A percentile compares a stretch with the other conserved stretches of the same genome.
These are phyloP conservation scores for Oryza officinalis DNA, from an alignment of 176 grass and related monocot genomes.

Conservation along the genomic window DNA sequence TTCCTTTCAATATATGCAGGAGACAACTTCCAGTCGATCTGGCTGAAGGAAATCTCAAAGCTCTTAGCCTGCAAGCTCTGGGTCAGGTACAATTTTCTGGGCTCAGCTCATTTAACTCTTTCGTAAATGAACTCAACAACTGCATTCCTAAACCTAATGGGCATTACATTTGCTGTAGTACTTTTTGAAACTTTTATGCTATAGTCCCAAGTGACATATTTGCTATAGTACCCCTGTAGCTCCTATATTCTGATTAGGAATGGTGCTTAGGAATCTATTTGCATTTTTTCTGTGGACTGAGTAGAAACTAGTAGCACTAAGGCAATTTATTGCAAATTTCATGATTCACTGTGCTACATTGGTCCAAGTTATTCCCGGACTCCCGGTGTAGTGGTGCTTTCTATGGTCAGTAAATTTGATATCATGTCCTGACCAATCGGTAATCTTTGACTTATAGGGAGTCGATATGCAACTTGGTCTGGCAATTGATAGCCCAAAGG, in stretches of 20 bases:
- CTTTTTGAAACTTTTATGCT: not conserved
- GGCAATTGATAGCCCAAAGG: conserved; percentile 94
- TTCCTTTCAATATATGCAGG: conserved; percentile 41
- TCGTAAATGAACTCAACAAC: not conserved
- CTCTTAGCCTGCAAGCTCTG: conserved; percentile 81
- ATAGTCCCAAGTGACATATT: not conserved
- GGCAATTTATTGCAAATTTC: not conserved
- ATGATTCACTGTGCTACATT: not conserved
- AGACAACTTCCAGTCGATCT: conserved; percentile 90
- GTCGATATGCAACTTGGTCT: conserved; percentile 96
- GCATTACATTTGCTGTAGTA: not conserved
- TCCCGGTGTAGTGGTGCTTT: not conserved
- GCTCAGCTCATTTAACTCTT: conserved; percentile 1
- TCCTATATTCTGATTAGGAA: conserved; percentile 4
- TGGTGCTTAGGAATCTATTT: not conserved
- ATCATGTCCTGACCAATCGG: conserved; percentile 11
- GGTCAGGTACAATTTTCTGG: conserved; percentile 67
- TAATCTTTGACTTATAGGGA: conserved; percentile 47
- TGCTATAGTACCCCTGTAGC: not conserved
- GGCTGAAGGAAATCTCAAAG: conserved; percentile 81
- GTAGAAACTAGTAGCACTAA: conserved; percentile 27
- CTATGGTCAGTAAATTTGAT: not conserved
- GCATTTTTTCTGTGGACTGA: not conserved
- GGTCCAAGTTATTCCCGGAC: not conserved
- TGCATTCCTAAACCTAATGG: not conserved